Conservation (phyloP, 345 rosid species). For the Pugionium dolabratum region DNA sequence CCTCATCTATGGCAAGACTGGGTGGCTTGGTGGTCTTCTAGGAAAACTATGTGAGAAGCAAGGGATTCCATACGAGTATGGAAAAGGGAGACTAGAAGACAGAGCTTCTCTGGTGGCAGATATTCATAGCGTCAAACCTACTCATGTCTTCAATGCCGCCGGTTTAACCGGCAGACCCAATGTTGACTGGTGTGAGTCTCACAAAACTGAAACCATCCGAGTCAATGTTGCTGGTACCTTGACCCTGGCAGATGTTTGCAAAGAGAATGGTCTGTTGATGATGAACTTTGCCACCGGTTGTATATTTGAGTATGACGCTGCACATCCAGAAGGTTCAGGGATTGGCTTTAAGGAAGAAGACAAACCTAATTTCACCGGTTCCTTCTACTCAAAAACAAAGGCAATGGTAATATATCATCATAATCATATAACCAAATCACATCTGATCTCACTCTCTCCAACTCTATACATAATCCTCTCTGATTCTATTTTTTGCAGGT, state of each 20-base stretch:
- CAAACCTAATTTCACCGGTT: constrained; percentile 74
- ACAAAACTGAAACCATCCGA: constrained; percentile 85
- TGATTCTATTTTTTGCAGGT: constrained; percentile 48
- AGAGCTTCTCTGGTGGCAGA: constrained; percentile 70
- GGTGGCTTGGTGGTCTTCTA: constrained; percentile 91
- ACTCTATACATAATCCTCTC: constrained; percentile 1
- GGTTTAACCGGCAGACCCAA: constrained; percentile 95
- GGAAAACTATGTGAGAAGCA: constrained; percentile 80
- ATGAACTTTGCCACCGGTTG: constrained; percentile 90
- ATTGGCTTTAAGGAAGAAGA: constrained; percentile 84
- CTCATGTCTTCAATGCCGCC: constrained; percentile 89
- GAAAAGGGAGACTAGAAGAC: constrained; percentile 82
- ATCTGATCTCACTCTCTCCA: constrained; percentile 6
- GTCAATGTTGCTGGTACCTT: constrained; percentile 83
- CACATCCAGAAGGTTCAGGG: constrained; percentile 80
- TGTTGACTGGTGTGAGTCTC: constrained; percentile 97
- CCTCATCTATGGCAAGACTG: constrained; percentile 86
- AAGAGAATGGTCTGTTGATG: constrained; percentile 72
- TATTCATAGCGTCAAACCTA: constrained; percentile 66
- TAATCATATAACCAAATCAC: constrained; percentile 1
- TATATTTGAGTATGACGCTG: constrained; percentile 84
- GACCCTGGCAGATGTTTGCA: constrained; percentile 81
- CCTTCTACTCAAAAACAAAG: constrained; percentile 85
- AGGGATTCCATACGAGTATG: constrained; percentile 71
- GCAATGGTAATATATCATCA: constrained; percentile 57